Evolutionary conservation across 2,329 filamentous ascomycete species (phyloP).

Genomic region (Zasmidium cellare): DNA sequence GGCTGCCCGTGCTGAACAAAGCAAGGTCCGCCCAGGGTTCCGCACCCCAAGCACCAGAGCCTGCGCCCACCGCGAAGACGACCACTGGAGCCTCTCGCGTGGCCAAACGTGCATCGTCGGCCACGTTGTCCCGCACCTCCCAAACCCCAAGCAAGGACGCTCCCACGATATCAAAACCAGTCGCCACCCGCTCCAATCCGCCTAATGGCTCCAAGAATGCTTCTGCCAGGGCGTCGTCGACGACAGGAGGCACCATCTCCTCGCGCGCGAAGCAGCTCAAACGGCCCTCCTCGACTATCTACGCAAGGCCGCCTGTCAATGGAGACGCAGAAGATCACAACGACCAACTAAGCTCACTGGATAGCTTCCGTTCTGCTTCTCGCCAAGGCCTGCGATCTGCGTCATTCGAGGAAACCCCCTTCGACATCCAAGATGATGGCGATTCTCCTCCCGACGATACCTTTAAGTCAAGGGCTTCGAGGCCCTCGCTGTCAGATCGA

Average conservation of each 20-base stretch:
- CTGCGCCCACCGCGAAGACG: constrained; percentile 4
- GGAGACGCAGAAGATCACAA: constrained; percentile 34
- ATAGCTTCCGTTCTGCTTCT: constrained; percentile 45
- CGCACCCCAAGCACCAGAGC: neutral
- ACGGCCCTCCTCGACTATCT: neutral
- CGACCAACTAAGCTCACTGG: constrained; percentile 44
- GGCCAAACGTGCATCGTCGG: constrained; percentile 13
- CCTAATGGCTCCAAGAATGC: constrained; percentile 2
- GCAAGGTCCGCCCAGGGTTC: neutral
- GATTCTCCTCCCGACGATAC: constrained; percentile 10
- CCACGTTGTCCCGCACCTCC: constrained; percentile 8
- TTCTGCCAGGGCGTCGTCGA: constrained; percentile 6
- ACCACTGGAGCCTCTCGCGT: constrained; percentile 6
- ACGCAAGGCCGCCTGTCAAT: constrained; percentile 1
- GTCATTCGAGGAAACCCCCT: constrained; percentile 19
- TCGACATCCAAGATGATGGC: constrained; percentile 19
- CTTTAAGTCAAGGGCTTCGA: constrained; percentile 28
- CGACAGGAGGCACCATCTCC: neutral
- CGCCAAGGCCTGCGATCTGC: constrained; percentile 35
- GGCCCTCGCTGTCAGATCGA: constrained; percentile 72
- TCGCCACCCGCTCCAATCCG: constrained; percentile 8
- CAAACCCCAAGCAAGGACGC: constrained; percentile 1
- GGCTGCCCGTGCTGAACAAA: constrained; percentile 3
- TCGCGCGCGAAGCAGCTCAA: constrained; percentile 5
- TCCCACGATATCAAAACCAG: constrained; percentile 6